Percentiles rank a stretch among this genome's conserved stretches.
Conservation (phyloP, 1,284 basidiomycete genomes). For the Puccinia horiana region DNA sequence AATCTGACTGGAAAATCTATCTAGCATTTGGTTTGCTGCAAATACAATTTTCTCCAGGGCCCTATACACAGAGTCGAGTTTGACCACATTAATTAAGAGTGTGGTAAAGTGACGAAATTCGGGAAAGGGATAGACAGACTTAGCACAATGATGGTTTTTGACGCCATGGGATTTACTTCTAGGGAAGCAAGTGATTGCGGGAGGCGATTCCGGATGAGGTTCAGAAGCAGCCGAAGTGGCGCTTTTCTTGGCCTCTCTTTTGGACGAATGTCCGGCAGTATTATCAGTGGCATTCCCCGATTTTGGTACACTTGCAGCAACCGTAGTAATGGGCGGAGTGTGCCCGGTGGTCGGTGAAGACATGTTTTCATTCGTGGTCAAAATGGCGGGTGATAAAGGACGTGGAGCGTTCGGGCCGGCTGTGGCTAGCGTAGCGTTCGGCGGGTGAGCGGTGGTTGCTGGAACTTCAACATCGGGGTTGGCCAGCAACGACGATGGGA, state of each 20-base stretch:
- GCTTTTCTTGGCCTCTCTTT: background rate
- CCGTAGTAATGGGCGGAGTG: background rate
- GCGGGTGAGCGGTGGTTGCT: background rate
- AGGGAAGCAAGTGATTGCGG: background rate
- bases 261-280: background rate
- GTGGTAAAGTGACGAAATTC: too few relatives aligned
- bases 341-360: too few relatives aligned
- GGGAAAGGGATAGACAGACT: background rate
- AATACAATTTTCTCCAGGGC: constrained; percentile 8
- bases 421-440: background rate
- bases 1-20: constrained; percentile 1
- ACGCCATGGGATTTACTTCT: background rate
- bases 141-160: background rate
- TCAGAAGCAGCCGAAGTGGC: background rate
- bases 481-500: background rate
- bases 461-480: background rate
- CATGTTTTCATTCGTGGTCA: too few relatives aligned
- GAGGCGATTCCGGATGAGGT: background rate
- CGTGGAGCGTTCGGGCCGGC: background rate
- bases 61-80: background rate
- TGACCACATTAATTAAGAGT: too few relatives aligned
- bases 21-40: background rate
- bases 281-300: background rate
- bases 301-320: background rate
- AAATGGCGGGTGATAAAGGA: background rate